These are phyloP conservation scores for Lipomyces yamanashiensis DNA, from an alignment of 805 yeast species.

Conservation along the genomic window DNA sequence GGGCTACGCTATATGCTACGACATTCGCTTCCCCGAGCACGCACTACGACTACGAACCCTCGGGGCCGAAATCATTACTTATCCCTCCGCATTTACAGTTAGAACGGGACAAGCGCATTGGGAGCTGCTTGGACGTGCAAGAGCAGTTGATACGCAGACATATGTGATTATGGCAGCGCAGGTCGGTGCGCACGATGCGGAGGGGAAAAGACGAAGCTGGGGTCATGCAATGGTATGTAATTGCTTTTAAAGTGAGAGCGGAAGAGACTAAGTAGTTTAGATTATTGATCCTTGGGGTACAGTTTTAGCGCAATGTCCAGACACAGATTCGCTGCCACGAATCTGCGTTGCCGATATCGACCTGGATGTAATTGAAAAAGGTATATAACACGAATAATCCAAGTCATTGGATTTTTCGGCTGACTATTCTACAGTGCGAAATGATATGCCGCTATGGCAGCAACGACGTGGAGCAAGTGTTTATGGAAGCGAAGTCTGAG, in stretches of 20 bases:
- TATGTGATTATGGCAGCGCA: slow-evolving; percentile 93
- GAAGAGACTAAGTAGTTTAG: background rate
- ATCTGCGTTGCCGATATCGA: slow-evolving; percentile 72
- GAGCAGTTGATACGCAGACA: slow-evolving; percentile 88
- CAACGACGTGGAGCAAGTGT: slow-evolving; percentile 69
- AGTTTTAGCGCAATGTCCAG: slow-evolving; percentile 63
- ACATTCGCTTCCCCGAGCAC: slow-evolving; percentile 82
- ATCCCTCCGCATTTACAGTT: slow-evolving; percentile 91
- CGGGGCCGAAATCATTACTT: slow-evolving; percentile 83
- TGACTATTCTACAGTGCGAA: slow-evolving; percentile 49
- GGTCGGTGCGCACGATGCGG: slow-evolving; percentile 71
- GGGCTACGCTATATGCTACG: slow-evolving; percentile 82
- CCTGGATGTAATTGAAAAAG: slow-evolving; percentile 51
- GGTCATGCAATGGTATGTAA: slow-evolving; percentile 69
- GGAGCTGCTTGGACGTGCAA: slow-evolving; percentile 74
- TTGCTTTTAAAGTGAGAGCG: background rate
- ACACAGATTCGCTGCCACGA: slow-evolving; percentile 50
- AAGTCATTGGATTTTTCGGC: background rate
- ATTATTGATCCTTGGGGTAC: slow-evolving; percentile 93
- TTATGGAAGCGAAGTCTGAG: slow-evolving; percentile 47
- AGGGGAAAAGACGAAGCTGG: slow-evolving; percentile 67
- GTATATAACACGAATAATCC: slow-evolving; percentile 15
- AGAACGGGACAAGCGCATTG: slow-evolving; percentile 93
- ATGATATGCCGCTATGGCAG: slow-evolving; percentile 74
- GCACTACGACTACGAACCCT: slow-evolving; percentile 55